phyloP scores from a whole-genome alignment of 805 yeast genomes.

The Peterozyma xylosa region DNA sequence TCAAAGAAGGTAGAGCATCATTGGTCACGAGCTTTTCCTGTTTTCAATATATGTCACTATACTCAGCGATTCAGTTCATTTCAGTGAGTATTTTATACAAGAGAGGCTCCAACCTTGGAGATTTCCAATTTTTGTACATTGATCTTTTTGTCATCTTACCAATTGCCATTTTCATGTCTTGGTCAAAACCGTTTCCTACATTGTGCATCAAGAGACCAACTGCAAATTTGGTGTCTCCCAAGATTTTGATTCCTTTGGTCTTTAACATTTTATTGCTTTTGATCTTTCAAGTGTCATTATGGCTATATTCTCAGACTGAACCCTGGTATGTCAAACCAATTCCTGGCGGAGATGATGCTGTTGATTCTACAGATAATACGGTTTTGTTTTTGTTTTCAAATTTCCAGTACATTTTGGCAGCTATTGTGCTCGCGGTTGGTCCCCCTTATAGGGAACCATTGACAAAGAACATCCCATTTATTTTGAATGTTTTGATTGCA shows the following conservation, averaged over 20 bases:
- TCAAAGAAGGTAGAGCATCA: conserved; percentile 91
- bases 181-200: conserved; percentile 73
- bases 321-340: conserved; percentile 78
- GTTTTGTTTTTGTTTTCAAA: conserved; percentile 73
- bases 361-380: conserved; percentile 85
- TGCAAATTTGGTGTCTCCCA: conserved; percentile 87
- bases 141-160: conserved; percentile 89
- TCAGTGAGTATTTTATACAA: conserved; percentile 80
- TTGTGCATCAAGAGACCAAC: conserved; percentile 78
- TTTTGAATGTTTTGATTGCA: conserved; percentile 50
- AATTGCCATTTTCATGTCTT: conserved; percentile 93
- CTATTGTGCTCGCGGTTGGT: conserved; percentile 81
- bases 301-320: conserved; percentile 50
- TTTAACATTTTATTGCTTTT: conserved; percentile 63
- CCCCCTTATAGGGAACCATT: conserved; percentile 87
- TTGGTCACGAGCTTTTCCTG: conserved; percentile 93
- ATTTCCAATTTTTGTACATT: conserved; percentile 91
- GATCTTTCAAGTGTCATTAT: conserved; percentile 58
- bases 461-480: conserved; percentile 60
- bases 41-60: conserved; percentile 95
- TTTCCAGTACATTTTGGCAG: conserved; percentile 82
- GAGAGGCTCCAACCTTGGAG: conserved; percentile 90
- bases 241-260: conserved; percentile 76
- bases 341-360: conserved; percentile 77
- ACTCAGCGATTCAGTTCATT: conserved; percentile 92